Conservation (phyloP, 176 grass and related monocot genomes). For the Secale cereale region DNA sequence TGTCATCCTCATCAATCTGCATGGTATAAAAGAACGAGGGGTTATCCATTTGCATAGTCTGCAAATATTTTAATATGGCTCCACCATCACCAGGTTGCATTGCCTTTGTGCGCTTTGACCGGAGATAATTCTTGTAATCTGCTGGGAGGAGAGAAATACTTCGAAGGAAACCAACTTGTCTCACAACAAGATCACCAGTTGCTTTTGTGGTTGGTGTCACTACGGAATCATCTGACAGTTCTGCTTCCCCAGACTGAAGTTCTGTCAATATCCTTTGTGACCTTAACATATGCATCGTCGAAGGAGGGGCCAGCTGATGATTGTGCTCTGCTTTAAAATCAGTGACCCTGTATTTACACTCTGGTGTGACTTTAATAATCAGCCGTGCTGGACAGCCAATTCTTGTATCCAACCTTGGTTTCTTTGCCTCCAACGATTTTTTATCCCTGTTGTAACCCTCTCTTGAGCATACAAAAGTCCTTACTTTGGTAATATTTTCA, state of each 20-base stretch:
- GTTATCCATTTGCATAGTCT: conserved; percentile 93
- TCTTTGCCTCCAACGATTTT: conserved; percentile 93
- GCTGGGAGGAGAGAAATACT: conserved; percentile 74
- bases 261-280: conserved; percentile 92
- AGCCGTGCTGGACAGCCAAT: conserved; percentile 90
- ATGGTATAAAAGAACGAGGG: conserved; percentile 92
- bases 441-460: conserved; percentile 97
- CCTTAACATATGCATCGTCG: conserved; percentile 97
- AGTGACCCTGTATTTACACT: conserved; percentile 71
- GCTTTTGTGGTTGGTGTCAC: conserved; percentile 65
- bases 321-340: conserved; percentile 98
- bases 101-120: conserved; percentile 68
- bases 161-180: conserved; percentile 71
- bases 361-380: conserved; percentile 90
- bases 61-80: conserved; percentile 90
- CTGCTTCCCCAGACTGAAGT: conserved; percentile 75
- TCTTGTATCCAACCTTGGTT: conserved; percentile 90
- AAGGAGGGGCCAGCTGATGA: conserved; percentile 91
- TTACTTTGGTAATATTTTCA: conserved; percentile 84
- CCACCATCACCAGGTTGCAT: conserved; percentile 94
- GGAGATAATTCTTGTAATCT: conserved; percentile 91
- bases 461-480: conserved; percentile 96
- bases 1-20: conserved; percentile 98
- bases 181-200: conserved; percentile 66
- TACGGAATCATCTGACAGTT: conserved; percentile 80